Base-by-base conservation (phyloP, 192 early-diverging fungal genomes). In the Obelidium mucronatum region DNA sequence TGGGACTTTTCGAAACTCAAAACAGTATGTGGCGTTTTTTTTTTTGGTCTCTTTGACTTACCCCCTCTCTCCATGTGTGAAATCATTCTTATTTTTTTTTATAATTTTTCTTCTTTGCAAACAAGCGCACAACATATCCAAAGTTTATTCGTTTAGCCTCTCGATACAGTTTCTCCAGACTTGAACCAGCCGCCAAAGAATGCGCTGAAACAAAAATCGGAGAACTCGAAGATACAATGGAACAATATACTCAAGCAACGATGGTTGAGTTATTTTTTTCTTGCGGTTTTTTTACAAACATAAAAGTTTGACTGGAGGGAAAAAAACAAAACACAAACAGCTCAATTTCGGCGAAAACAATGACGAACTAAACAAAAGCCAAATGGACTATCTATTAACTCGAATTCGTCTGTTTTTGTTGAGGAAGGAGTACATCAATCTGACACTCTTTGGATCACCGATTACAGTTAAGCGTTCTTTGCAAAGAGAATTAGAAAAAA, bases 201-300 rank as follows among this genome's bases (percentile, higher is more conserved):
- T 65, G 80, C 28, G 82, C 82, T 59, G 81, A 85, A 54, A 67
- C 59, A 22, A 80, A 81, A 78, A 78, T 88, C 2, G 54, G 51
- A 0, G 87, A 88, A 60, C 64, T 83, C 19, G 87, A 88, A 67
- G 84, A 88, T 59, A 76, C 78, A 35, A 42, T 88, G 74, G 87
- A 88, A 24, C 81, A 82, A 48, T 84, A 79, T 35, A 40, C 75
- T 26, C 80, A 81, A 53, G 80, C 80, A 19, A 80, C 80, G 13
- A 67, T 82, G 52, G n/a, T n/a, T n/a, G n/a, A n/a, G n/a, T n/a
- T n/a, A n/a, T n/a, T n/a, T n/a, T n/a, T n/a, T n/a, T n/a, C n/a
- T n/a, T n/a, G n/a, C n/a, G n/a, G n/a, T n/a, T n/a, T n/a, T n/a
- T n/a, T n/a, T n/a, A n/a, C n/a, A n/a, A n/a, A n/a, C n/a, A n/a